These are phyloP conservation scores for Saussurea involucrata DNA, from an alignment of 129 eudicot genomes.

Conservation along the genomic window DNA sequence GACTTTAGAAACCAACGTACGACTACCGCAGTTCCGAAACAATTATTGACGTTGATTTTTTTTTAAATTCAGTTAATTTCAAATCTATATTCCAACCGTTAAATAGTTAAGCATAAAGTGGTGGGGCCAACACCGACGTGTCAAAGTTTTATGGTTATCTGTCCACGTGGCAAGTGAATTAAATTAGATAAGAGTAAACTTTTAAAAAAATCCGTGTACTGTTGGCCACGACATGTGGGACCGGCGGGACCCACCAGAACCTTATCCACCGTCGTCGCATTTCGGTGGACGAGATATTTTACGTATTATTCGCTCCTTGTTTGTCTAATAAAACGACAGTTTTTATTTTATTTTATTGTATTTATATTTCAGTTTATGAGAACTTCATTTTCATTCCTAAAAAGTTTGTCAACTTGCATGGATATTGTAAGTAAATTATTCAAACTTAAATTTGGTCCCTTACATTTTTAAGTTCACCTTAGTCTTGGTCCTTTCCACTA, in stretches of 20 bases:
- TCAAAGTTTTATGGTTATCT: background rate
- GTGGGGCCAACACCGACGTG: background rate
- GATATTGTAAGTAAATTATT: too few species aligned
- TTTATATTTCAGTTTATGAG: too few species aligned
- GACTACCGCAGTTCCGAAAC: background rate
- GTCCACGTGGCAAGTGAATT: background rate
- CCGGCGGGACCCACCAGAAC: background rate
- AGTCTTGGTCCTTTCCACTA: too few species aligned
- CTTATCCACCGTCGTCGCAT: conserved; percentile 1
- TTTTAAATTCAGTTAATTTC: background rate
- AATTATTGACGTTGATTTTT: background rate
- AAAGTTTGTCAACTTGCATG: too few species aligned
- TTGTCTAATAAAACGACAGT: background rate
- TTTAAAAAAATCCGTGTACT: background rate
- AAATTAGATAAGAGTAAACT: background rate
- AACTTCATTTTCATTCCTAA: too few species aligned
- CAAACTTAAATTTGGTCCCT: too few species aligned
- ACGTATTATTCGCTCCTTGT: background rate
- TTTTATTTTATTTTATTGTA: too few species aligned
- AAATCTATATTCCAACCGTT: too few species aligned
- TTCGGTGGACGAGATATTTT: background rate
- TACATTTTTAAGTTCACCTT: too few species aligned
- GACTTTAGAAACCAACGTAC: background rate
- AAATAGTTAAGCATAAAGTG: too few species aligned
- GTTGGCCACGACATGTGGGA: background rate